Evolutionary conservation across 1,284 basidiomycete species (phyloP), one percentile per base, ranked within the genome.

Genomic region (Cronartium quercuum): DNA sequence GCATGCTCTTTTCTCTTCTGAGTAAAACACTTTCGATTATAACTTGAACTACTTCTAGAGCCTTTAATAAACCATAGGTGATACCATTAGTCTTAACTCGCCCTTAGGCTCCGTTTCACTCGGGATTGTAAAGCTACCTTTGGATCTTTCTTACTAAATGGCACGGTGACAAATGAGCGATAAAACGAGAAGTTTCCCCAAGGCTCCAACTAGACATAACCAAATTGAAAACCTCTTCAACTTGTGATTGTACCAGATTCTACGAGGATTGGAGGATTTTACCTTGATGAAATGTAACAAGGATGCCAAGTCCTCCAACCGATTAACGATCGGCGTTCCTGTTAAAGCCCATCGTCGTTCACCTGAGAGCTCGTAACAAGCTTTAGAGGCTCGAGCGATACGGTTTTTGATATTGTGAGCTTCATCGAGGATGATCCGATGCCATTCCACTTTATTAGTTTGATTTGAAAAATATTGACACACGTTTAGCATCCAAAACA

Each of bases 351-450:
- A 98, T 77, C 91, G 86, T 44, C 91, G 85, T 76, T 88, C 85
- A 2, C 91, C 90, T 63, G 86, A 86, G 6, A 98, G 85, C 7
- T 90, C 90, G 80, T 90, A 97, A 64, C 91, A 91, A 1, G 95
- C 93, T 78, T 91, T 92, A 0, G 95, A 92, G 10, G 91, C 91
- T 80, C 92, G 90, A 76, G 94, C 96, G 1, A 87, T 87, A 13
- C 94, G 87, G 44, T 91, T 94, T 82, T 97, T 97, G 84, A 94
- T 96, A 77, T 91, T 89, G 82, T 98, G 95, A 1, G 95, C 95
- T 82, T 97, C 93, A 79, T 96, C 93, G 4, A 82, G 77, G 41
- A 82, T 80, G 18, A 82, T 76, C 0, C 80, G 78, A 37, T 78
- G 77, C 81, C 81, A 82, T 58, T 74, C 64, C n/a, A 66, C 71